Evolutionary conservation across 768 basidiomycete genomes (phyloP).

Genomic region (Mycena venus): DNA sequence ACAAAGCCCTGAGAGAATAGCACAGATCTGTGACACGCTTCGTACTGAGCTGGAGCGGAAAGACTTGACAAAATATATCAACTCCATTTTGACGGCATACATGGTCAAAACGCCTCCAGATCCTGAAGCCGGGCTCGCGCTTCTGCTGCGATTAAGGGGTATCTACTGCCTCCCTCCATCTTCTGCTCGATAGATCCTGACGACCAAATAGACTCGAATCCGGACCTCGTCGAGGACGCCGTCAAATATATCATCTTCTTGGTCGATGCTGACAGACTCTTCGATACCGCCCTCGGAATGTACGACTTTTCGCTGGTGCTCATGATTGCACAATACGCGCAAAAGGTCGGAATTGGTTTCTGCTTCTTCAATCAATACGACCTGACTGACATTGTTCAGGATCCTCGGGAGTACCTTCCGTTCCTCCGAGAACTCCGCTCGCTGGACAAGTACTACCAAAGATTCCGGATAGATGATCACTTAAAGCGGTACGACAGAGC

Average conservation of each 20-base stretch:
- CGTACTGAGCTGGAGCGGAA: conserved; percentile 77
- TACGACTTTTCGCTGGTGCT: conserved; percentile 97
- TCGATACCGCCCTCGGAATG: conserved; percentile 97
- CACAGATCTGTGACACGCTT: conserved; percentile 82
- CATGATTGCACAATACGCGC: conserved; percentile 96
- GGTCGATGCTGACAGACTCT: conserved; percentile 91
- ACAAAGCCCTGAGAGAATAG: conserved; percentile 69
- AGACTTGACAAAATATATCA: conserved; percentile 86
- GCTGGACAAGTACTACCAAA: conserved; percentile 84
- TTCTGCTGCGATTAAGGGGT: conserved; percentile 88
- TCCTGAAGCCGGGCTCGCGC: conserved; percentile 84
- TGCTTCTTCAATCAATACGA: not conserved
- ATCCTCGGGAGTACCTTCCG: conserved; percentile 97
- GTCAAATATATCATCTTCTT: conserved; percentile 99
- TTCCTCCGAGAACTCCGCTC: conserved; percentile 93
- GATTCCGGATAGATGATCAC: conserved; percentile 94
- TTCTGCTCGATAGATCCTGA: conserved; percentile 36
- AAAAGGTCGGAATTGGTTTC: conserved; percentile 82
- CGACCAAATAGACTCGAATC: conserved; percentile 61
- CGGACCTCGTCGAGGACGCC: conserved; percentile 91
- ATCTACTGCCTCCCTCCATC: conserved; percentile 26
- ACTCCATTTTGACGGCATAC: conserved; percentile 92
- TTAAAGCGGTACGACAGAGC: conserved; percentile 84
- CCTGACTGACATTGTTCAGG: conserved; percentile 62
- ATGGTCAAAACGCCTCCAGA: conserved; percentile 94